Base-by-base conservation (phyloP, 768 basidiomycete species). In the Podaxis pistillaris region DNA sequence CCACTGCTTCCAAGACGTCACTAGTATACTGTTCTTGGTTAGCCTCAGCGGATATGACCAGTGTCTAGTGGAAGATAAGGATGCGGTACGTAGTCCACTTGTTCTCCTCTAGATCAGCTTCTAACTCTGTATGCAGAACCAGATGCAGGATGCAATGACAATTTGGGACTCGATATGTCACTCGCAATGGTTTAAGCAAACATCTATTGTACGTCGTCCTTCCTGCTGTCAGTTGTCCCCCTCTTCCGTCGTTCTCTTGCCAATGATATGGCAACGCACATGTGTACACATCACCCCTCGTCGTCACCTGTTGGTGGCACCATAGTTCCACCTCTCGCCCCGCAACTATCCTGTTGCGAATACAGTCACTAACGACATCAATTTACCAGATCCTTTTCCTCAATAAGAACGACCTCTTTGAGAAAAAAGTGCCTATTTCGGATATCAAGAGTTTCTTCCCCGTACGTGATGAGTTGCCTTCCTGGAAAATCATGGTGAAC, bases 111-210 rank as follows among this genome's bases (percentile, higher is more conserved):
- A 19, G 22, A 30, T 9, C 11, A 30, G 33, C 36, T 63, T 28
- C 22, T 52, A 37, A 37, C 28, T 11, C 40, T 37, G 15, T 28
- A 0, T 33, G 6, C 69, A 95, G 90, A 98, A 98, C 71, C 95
- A 96, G 87, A 96, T 98, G 94, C 92, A 96, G 79, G 95, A 98
- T 66, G 93, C 95, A 1, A 91, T 98, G 88, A 93, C 93, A n/a
- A 93, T 98, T 55, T 98, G 95, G 90, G 95, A 98, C 68, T 94
- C 94, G 46, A 96, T 98, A 83, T 96, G 94, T 76, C 94, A 97
- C 73, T 96, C 94, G 9, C 94, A 96, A 66, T 97, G 94, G 94
- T 97, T 97, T 78, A 91, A 92, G 75, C 86, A 90, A 66, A 96
- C 94, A 0, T 94, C 93, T 9, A 93, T 97, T 60, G 94, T 94